These are phyloP conservation scores for Diaporthe australafricana DNA, from an alignment of 2,329 filamentous ascomycete genomes.

Conservation along the genomic window DNA sequence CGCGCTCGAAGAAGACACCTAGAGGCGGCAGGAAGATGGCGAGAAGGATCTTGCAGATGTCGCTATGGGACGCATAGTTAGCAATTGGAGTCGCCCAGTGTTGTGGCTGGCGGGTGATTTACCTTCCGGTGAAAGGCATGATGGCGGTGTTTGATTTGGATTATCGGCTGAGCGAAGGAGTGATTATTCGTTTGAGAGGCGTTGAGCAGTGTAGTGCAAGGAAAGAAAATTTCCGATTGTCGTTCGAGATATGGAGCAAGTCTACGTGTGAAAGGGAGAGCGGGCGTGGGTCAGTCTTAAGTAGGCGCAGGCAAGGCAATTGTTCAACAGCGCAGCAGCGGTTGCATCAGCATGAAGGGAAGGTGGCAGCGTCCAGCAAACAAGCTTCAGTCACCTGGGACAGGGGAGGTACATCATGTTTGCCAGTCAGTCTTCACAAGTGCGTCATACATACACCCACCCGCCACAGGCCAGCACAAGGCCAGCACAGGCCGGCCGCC, in stretches of 20 bases:
- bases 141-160: conserved; percentile 44
- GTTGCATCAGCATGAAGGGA: conserved; percentile 35
- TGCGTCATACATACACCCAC: conserved; percentile 32
- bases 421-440: conserved; percentile 26
- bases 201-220: neutral
- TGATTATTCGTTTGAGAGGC: neutral
- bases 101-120: conserved; percentile 45
- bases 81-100: neutral
- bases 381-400: conserved; percentile 32
- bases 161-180: neutral
- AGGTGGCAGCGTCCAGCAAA: conserved; percentile 24
- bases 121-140: conserved; percentile 72
- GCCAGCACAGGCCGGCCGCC: conserved; percentile 11
- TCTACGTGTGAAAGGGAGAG: neutral
- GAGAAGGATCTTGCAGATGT: conserved; percentile 80
- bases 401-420: conserved; percentile 27
- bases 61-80: conserved; percentile 44
- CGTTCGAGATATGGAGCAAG: conserved; percentile 5
- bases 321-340: conserved; percentile 12
- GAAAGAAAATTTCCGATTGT: neutral
- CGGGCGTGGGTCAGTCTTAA: conserved; percentile 34
- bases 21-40: conserved; percentile 90
- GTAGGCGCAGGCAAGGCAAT: conserved; percentile 20
- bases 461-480: conserved; percentile 4
- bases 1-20: conserved; percentile 94